Evolutionary conservation across 2,329 filamentous ascomycete species (phyloP), one percentile per base, ranked within the genome.

Genomic region (Elsinoe perseae): DNA sequence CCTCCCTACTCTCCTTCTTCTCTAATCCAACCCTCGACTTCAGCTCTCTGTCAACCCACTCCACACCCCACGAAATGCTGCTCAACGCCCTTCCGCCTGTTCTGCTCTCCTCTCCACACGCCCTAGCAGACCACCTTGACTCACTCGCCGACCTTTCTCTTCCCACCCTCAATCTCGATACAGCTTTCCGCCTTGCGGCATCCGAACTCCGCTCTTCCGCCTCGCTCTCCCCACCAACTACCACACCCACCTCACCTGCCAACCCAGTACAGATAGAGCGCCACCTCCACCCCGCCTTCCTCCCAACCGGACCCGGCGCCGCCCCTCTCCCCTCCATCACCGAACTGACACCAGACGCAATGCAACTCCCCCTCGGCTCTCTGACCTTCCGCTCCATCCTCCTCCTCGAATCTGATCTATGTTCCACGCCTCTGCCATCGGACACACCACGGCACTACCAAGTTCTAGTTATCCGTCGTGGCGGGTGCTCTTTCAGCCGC

Each of bases 401-500:
- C 61, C 92, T 84, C 72, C 79, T 92, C 18, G 85, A 85, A 7
- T 85, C 77, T 56, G 74, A 86, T 14, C 80, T 83, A 8, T 93
- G 92, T 69, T 74, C 77, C 57, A 34, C 54, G 25, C 69, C 77
- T 58, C 70, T 89, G 54, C 69, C 81, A 10, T 63, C 75, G 1
- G 69, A 74, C 6, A 69, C 83, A 2, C 76, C 75, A 0, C 75
- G 74, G 38, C 72, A 69, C 1, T 72, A 95, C 71, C 85, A 95
- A 53, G 76, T 97, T 58, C 83, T 98, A 58, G 80, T 95, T 50
- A 77, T 97, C 64, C 83, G 81, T 25, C 83, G 93, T 4, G 92
- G 93, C 36, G 83, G 82, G 1, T 98, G 93, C 73, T 86, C 80
- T 21, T 97, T 97, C 70, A 85, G 81, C 32, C 74, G 85, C 25